Base-by-base conservation (phyloP, 2,329 filamentous ascomycete species). In the Cercospora janseana region DNA sequence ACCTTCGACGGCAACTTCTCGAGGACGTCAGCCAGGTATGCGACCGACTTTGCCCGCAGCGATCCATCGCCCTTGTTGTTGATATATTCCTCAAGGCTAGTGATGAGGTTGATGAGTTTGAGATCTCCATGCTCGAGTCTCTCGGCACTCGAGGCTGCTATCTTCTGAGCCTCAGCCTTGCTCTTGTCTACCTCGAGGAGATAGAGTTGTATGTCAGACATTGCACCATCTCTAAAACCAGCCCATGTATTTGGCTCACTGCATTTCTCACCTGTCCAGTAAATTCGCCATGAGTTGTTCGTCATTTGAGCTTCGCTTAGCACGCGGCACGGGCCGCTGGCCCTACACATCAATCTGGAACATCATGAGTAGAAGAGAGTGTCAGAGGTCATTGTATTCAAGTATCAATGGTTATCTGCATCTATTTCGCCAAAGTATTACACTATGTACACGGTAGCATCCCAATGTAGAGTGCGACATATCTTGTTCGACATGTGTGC, bases 11-110 rank as follows among this genome's bases (percentile, higher is more conserved):
- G 72, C 4, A 82, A 67, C 23, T 74, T 71, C 44, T 66, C 66
- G 16, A 79, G 69, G 10, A 79, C 74, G 52, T 78, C 75, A 15
- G 76, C 73, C 34, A 79, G 69, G 58, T 77, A 79, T 20, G 72
- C 68, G 56, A 79, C 70, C 9, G 75, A 71, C 69, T 83, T 83
- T n/a, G 77, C 76, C 29, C 83, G 75, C 34, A 80, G 72, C 10
- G 75, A 73, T 16, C 74, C 72, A 69, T 86, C 81, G 60, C 85
- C 81, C 44, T 65, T 65, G 65, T 83, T 79, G 58, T 84, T 85
- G 62, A 86, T 77, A 59, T 85, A 86, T 65, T 84, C 81, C 15
- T 80, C 80, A 24, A 86, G 71, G 35, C 79, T 81, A 62, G 83
- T 79, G 47, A 86, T 79, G 42, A 85, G 69, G 46, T 78, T 76